phyloP scores from a whole-genome alignment of 441 rosid species.

The Gossypium schwendimanii region DNA sequence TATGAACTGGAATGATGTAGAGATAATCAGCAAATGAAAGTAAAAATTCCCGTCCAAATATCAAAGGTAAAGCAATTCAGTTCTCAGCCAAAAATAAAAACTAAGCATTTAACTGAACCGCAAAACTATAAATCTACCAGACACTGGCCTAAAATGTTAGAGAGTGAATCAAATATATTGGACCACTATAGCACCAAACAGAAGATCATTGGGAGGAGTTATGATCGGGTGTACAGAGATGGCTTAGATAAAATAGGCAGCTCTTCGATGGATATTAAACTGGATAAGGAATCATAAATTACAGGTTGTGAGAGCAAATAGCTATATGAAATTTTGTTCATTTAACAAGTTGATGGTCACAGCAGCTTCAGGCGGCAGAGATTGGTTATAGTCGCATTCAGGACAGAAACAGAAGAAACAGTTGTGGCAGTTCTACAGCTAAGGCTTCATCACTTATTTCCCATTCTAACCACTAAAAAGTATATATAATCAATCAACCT shows the following conservation, averaged over 20 bases:
- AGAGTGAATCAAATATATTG: not conserved
- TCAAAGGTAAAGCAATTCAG: not conserved
- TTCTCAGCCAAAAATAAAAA: not conserved
- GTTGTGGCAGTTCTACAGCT: not conserved
- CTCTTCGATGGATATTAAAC: not conserved
- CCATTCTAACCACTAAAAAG: not conserved
- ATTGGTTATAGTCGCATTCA: not conserved
- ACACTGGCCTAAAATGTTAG: not conserved
- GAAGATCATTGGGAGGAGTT: not conserved
- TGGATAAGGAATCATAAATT: not conserved
- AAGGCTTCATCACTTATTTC: not conserved
- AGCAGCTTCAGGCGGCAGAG: not conserved
- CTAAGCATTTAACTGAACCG: not conserved
- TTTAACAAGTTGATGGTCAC: not conserved
- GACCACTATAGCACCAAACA: not conserved
- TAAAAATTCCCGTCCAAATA: not conserved
- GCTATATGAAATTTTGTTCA: not conserved
- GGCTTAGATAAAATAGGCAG: not conserved
- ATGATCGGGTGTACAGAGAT: not conserved
- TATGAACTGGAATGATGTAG: constrained; percentile 49
- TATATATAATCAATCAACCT: not conserved
- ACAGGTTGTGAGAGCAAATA: not conserved
- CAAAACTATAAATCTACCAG: not conserved
- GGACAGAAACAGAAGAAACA: not conserved
- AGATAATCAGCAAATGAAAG: not conserved